Evolutionary conservation across 345 rosid species (phyloP), one percentile per base, ranked within the genome.

Genomic region (Hevea brasiliensis): DNA sequence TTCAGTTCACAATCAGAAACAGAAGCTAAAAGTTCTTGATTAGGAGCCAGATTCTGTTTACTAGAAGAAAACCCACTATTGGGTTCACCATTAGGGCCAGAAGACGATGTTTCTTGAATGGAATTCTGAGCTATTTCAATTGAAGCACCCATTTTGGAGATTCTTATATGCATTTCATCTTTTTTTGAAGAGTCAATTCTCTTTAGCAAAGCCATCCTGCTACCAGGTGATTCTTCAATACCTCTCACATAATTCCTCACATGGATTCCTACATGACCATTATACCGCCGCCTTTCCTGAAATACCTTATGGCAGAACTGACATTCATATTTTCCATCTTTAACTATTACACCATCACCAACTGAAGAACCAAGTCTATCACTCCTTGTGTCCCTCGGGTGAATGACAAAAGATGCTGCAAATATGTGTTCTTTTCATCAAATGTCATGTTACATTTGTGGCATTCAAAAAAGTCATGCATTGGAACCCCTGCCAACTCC

Each of bases 51-150:
- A 71, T 77, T 74, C 21, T 61, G 76, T 74, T 80, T 73, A 76
- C 73, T 84, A 37, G 75, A 62, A 64, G 62, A 10, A 21, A 66
- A 68, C 37, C 59, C 75, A 73, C 70, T 79, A 74, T 60, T 65
- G 35, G 69, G 66, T 77, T 79, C 82, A 76, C 55, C 72, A 71
- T 77, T 68, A 51, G 69, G 82, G 45, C 68, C 79, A 42, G 71
- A 7, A 63, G 80, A 41, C 17, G 85, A 76, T 68, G 82, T 85
- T 68, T 89, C 87, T 41, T 77, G 85, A 68, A 89, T 86, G 20
- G 93, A 87, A 80, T 75, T 87, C 81, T 90, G 92, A n/a, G 96
- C 96, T 76, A 89, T 89, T 86, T 90, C 93, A 79, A 90, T 83
- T 67, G 89, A 68, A 26, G 93, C 96, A 77, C 89, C 93, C 96